A percentile compares a stretch with the other conserved stretches of the same genome.
These are phyloP conservation scores for Powellomyces hirtus DNA, from an alignment of 192 early-diverging fungal genomes.

Conservation along the genomic window DNA sequence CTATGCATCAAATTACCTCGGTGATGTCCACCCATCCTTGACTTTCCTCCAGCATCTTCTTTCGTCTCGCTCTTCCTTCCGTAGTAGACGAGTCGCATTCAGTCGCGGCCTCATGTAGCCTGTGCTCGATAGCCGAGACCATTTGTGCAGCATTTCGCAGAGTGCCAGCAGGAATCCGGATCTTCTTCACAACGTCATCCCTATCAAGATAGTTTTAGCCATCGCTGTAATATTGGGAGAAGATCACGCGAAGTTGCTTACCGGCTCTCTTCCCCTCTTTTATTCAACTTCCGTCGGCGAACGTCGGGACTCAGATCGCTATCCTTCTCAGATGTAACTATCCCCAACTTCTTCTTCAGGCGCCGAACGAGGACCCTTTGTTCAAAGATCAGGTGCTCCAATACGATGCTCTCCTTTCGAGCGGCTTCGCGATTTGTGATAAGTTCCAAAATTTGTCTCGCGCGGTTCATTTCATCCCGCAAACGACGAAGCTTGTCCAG, in stretches of 20 bases:
- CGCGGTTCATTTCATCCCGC: constrained; percentile 74
- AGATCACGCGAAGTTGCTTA: constrained; percentile 11
- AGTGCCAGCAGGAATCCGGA: constrained; percentile 60
- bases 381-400: constrained; percentile 79
- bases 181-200: constrained; percentile 40
- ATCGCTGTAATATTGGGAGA: background rate
- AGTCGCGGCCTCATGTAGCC: constrained; percentile 39
- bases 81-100: constrained; percentile 46
- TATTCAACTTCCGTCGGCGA: constrained; percentile 29
- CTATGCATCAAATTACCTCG: constrained; percentile 47
- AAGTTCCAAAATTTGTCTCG: constrained; percentile 75
- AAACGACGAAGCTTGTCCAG: constrained; percentile 83
- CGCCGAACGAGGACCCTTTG: constrained; percentile 61
- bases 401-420: constrained; percentile 68
- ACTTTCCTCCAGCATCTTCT: constrained; percentile 53
- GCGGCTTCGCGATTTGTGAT: constrained; percentile 74
- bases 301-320: constrained; percentile 37
- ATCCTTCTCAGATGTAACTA: constrained; percentile 54
- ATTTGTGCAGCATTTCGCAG: constrained; percentile 42
- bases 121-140: constrained; percentile 44
- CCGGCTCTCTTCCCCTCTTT: constrained; percentile 35
- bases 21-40: constrained; percentile 67
- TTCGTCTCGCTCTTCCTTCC: constrained; percentile 54
- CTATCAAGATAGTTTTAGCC: background rate
- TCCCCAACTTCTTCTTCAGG: constrained; percentile 66